Evolutionary conservation across 768 basidiomycete species (phyloP).

Genomic region (Chalciporus sphaerocephalus): DNA sequence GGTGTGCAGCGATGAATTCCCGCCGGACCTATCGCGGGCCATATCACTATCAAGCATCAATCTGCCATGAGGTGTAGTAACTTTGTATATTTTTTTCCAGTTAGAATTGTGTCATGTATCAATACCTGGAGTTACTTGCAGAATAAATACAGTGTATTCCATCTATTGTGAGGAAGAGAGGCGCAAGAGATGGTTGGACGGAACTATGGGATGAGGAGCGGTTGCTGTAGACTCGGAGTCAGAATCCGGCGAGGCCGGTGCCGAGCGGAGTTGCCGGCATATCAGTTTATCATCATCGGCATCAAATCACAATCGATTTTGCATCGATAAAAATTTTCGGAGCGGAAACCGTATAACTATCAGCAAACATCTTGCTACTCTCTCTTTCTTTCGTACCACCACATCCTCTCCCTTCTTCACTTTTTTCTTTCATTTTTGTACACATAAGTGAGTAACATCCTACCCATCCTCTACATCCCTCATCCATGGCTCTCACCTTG

Average conservation of each 20-base stretch:
- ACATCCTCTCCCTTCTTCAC: constrained; percentile 30
- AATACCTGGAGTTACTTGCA: background rate
- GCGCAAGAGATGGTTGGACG: background rate
- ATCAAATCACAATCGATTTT: constrained; percentile 56
- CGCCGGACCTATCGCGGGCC: constrained; percentile 7
- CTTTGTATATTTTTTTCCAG: constrained; percentile 6
- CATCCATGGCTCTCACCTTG: constrained; percentile 22
- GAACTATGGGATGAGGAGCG: too few species aligned
- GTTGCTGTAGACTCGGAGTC: constrained; percentile 7
- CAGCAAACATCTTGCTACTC: constrained; percentile 41
- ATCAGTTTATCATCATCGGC: constrained; percentile 46
- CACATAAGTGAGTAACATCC: constrained; percentile 39
- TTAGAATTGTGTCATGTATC: constrained; percentile 13
- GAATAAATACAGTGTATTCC: background rate
- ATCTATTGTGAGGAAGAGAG: background rate
- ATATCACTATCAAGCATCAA: constrained; percentile 10
- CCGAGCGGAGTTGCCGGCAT: constrained; percentile 42
- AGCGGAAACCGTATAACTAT: constrained; percentile 55
- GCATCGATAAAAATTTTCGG: constrained; percentile 62
- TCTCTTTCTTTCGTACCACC: constrained; percentile 35
- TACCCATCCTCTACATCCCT: constrained; percentile 1
- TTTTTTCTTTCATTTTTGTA: constrained; percentile 37
- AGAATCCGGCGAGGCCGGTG: constrained; percentile 17
- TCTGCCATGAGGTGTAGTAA: constrained; percentile 7
- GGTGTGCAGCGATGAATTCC: constrained; percentile 13